These are phyloP conservation scores for Aspergillus ellipticus DNA, from an alignment of 495 filamentous ascomycete species.

Conservation along the genomic window DNA sequence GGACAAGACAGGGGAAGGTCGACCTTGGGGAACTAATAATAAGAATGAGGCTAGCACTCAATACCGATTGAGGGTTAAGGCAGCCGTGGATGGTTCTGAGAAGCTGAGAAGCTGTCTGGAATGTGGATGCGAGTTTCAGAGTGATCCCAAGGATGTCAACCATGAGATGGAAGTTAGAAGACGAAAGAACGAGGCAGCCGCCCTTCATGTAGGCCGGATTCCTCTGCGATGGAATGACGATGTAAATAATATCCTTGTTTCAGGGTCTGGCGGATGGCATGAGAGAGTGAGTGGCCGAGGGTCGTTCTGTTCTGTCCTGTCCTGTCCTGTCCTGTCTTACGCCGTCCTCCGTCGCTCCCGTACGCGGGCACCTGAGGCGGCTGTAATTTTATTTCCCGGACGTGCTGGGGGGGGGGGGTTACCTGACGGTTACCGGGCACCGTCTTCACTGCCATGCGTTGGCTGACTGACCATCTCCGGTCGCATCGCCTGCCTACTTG, in stretches of 20 bases:
- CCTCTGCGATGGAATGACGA: slow-evolving; percentile 4
- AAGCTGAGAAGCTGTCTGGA: not conserved
- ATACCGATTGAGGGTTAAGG: not conserved
- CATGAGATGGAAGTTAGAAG: not conserved
- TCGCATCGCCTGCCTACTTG: not conserved
- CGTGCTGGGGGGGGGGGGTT: not conserved
- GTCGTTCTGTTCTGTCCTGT: not conserved
- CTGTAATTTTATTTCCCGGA: not conserved
- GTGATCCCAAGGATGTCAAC: slow-evolving; percentile 6
- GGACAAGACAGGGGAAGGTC: not conserved
- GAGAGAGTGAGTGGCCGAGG: slow-evolving; percentile 2
- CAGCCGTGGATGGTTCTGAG: not conserved
- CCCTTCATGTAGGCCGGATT: not conserved
- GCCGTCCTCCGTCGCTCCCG: not conserved
- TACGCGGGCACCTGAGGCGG: no score
- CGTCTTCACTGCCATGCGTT: no score
- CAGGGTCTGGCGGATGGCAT: not conserved
- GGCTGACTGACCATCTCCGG: not conserved
- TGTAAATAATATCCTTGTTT: not conserved
- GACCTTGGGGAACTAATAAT: not conserved
- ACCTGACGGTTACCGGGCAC: not conserved
- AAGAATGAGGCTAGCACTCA: slow-evolving; percentile 4
- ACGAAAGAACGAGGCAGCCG: not conserved
- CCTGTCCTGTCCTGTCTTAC: not conserved
- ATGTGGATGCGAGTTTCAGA: slow-evolving; percentile 14